A percentile compares a stretch with the other conserved stretches of the same genome.
Conservation (phyloP, 805 yeast species). For the Monosporozyma unispora region DNA sequence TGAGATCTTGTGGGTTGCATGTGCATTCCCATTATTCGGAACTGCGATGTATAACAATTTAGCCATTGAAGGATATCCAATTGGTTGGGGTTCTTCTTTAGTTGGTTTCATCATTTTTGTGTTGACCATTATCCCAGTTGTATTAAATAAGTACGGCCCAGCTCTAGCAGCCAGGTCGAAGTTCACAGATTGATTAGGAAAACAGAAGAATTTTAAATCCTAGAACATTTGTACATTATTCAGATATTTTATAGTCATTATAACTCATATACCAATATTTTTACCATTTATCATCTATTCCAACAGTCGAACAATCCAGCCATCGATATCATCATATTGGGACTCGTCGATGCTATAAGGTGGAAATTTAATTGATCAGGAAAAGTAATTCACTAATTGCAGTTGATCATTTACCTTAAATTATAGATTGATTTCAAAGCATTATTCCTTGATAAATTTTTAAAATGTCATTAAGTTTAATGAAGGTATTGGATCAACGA, state of each 20-base stretch:
- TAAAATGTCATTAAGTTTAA: too few relatives aligned
- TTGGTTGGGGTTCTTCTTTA: constrained; percentile 50
- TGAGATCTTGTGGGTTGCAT: constrained; percentile 44
- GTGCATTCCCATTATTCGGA: constrained; percentile 58
- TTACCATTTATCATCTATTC: too few relatives aligned
- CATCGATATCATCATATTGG: too few relatives aligned
- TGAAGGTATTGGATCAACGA: too few relatives aligned
- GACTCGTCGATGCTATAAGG: too few relatives aligned
- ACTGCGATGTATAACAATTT: constrained; percentile 46
- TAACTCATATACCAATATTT: not conserved
- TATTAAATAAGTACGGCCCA: constrained; percentile 37
- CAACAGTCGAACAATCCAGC: too few relatives aligned
- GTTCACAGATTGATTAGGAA: not conserved
- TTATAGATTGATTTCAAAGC: too few relatives aligned
- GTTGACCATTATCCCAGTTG: constrained; percentile 39
- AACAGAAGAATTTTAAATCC: not conserved
- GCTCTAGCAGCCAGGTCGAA: constrained; percentile 35
- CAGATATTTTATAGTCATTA: too few relatives aligned
- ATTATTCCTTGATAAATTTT: too few relatives aligned
- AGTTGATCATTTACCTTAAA: too few relatives aligned
- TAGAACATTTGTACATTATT: not conserved
- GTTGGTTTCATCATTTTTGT: constrained; percentile 38
- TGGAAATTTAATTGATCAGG: too few relatives aligned
- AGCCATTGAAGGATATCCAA: constrained; percentile 41
- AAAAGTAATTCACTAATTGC: too few relatives aligned